A percentile compares a stretch with the other conserved stretches of the same genome.
These are phyloP conservation scores for Linaria vulgaris DNA, from an alignment of 257 asterid genomes.

Conservation along the genomic window DNA sequence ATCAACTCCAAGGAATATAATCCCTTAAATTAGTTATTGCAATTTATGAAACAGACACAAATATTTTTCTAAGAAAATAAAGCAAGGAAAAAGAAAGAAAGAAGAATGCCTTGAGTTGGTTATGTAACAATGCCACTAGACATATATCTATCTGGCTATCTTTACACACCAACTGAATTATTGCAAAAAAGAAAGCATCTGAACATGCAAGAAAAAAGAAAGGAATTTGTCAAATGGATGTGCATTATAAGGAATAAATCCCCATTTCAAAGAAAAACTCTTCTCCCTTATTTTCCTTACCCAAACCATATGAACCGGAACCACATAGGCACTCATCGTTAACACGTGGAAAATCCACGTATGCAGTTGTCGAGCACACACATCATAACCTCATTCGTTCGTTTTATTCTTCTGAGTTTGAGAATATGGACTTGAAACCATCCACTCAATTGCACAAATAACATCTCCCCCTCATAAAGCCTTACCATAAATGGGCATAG, in stretches of 20 bases:
- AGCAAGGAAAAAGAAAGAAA: too few relatives aligned
- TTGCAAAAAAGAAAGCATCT: constrained; percentile 27
- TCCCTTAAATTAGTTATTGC: too few relatives aligned
- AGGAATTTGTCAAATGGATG: constrained; percentile 40
- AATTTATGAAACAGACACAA: too few relatives aligned
- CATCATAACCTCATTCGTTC: too few relatives aligned
- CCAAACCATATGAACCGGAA: constrained; percentile 37
- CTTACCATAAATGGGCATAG: constrained; percentile 51
- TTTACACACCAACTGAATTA: constrained; percentile 8
- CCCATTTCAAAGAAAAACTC: constrained; percentile 17
- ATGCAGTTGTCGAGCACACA: background rate
- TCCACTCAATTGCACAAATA: constrained; percentile 31
- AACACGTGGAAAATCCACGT: constrained; percentile 21
- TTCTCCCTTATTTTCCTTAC: background rate
- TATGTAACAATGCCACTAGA: background rate
- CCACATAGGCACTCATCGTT: constrained; percentile 30
- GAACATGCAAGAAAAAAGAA: constrained; percentile 22
- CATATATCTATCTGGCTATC: too few relatives aligned
- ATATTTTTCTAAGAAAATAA: background rate
- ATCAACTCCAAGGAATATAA: constrained; percentile 9
- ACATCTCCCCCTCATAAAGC: constrained; percentile 51
- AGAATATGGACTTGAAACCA: constrained; percentile 20
- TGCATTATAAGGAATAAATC: constrained; percentile 52
- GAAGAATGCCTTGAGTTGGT: background rate
- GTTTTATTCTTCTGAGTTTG: too few relatives aligned